These are phyloP conservation scores for Gracilaria domingensis DNA, from an alignment of 23 red algal genomes.

Conservation along the genomic window DNA sequence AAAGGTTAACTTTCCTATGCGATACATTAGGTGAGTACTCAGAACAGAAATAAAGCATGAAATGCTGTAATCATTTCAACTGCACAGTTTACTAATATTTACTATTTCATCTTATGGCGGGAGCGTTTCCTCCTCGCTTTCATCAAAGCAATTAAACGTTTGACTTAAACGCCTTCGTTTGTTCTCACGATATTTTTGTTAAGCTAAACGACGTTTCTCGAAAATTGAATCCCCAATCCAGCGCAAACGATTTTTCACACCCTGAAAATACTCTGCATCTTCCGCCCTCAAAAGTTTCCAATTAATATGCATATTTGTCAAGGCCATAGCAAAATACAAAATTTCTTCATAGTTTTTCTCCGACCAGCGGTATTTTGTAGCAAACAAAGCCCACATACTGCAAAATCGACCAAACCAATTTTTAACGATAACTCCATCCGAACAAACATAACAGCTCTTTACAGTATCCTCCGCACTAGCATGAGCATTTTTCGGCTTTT, in stretches of 20 bases:
- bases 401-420: conserved; percentile 36
- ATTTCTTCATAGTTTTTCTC: conserved; percentile 27
- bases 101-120: too few species aligned
- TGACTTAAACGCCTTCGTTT: too few species aligned
- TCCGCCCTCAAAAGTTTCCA: neutral
- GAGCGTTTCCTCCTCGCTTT: too few species aligned
- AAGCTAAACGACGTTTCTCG: too few species aligned
- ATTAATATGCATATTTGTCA: neutral
- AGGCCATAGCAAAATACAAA: neutral
- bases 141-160: too few species aligned
- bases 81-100: too few species aligned
- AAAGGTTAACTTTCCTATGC: too few species aligned
- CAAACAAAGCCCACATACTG: neutral
- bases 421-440: conserved; percentile 37
- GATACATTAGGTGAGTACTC: too few species aligned
- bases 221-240: neutral
- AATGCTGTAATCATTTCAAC: too few species aligned
- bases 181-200: too few species aligned
- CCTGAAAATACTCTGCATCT: neutral
- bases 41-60: too few species aligned
- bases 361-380: neutral
- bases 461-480: neutral
- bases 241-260: neutral
- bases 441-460: neutral
- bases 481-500: neutral